Evolutionary conservation across 768 basidiomycete species (phyloP), one percentile per base, ranked within the genome.

Genomic region (Lenzites betulinus): DNA sequence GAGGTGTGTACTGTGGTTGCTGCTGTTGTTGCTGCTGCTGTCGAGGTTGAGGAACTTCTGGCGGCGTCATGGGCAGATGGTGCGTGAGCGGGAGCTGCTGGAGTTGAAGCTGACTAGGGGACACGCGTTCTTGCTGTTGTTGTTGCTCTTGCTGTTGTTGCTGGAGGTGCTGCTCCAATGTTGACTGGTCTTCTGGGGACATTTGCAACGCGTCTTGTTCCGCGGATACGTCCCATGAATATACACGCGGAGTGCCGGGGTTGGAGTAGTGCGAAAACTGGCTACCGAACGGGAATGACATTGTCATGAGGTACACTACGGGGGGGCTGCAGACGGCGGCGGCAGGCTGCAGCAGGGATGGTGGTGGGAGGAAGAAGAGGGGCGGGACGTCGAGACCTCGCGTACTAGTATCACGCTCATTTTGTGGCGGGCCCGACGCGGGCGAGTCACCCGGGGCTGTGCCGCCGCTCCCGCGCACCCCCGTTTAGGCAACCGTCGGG

Each of bases 211-310:
- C 56, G 38, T 58, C 52, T 33, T 59, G 54, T 18, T 67, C 60
- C 33, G 64, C 42, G n/a, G 53, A 50, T 30, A 59, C 58, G 18
- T 63, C 66, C 66, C 66, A 67, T 26, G 58, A 39, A 53, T 59
- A 65, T 25, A 61, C 55, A 54, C 57, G 58, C 39, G 66, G 66
- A 8, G 64, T 65, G 25, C 62, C 43, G 13, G 66, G 62, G 46
- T 63, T 64, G 18, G 66, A 65, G 51, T 65, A 63, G 66, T 67
- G 64, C 60, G 62, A 57, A 53, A 60, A 67, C 28, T 63, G 65
- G 54, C 54, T n/a, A n/a, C n/a, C n/a, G n/a, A n/a, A 67, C 30
- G 58, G 54, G 60, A 63, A 62, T 64, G 64, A 62, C 67, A 68
- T 68, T 58, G 63, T 56, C 56, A 55, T 42, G 42, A 30, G 36